Percentiles rank a stretch among this genome's conserved stretches.
These are phyloP conservation scores for Lactifluus echinatus DNA, from an alignment of 768 basidiomycete species.

Conservation along the genomic window DNA sequence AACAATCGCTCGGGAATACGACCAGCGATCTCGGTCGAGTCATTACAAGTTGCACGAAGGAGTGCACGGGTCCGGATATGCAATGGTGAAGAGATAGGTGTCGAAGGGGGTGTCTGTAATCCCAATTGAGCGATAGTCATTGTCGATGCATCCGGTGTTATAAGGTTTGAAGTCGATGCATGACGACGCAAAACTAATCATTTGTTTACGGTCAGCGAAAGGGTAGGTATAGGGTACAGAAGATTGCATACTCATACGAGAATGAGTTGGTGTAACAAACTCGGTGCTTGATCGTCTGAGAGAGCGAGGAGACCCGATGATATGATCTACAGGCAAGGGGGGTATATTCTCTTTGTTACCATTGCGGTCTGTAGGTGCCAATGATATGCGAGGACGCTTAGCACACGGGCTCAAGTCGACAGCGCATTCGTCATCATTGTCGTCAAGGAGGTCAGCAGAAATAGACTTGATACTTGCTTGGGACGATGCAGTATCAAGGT, in stretches of 20 bases:
- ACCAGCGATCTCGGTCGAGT: slow-evolving; percentile 49
- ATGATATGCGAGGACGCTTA: slow-evolving; percentile 52
- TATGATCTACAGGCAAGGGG: slow-evolving; percentile 38
- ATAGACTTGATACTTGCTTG: slow-evolving; percentile 25
- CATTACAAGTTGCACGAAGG: slow-evolving; percentile 63
- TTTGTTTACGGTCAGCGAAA: slow-evolving; percentile 11
- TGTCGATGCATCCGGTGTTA: slow-evolving; percentile 35
- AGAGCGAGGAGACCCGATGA: slow-evolving; percentile 32
- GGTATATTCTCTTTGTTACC: slow-evolving; percentile 75
- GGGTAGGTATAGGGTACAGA: background rate
- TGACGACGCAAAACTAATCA: slow-evolving; percentile 36
- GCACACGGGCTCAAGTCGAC: slow-evolving; percentile 57
- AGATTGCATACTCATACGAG: slow-evolving; percentile 36
- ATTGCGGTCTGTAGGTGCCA: slow-evolving; percentile 40
- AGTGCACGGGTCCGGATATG: slow-evolving; percentile 57
- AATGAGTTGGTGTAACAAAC: slow-evolving; percentile 33
- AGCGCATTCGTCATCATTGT: slow-evolving; percentile 27
- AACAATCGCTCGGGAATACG: slow-evolving; percentile 53
- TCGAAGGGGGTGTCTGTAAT: slow-evolving; percentile 53
- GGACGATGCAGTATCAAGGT: slow-evolving; percentile 27
- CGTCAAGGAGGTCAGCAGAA: slow-evolving; percentile 10
- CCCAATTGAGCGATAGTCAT: slow-evolving; percentile 34
- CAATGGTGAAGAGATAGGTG: slow-evolving; percentile 40
- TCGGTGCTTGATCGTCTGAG: slow-evolving; percentile 33
- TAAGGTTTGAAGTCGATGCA: slow-evolving; percentile 40